Conservation (phyloP, 352 stramenopile species). For the Pythium aphanidermatum region DNA sequence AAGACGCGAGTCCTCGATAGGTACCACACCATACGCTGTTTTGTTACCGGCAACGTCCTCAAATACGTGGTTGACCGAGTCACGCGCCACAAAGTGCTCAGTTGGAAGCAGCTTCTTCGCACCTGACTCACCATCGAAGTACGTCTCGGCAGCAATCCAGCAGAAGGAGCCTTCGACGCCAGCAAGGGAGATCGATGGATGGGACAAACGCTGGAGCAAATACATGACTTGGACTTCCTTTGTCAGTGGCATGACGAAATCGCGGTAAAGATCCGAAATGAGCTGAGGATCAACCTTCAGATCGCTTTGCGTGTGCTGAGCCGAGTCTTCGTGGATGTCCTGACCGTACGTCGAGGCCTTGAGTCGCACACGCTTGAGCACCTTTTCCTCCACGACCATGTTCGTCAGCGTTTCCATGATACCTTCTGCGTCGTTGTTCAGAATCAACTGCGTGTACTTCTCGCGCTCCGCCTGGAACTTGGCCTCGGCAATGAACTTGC, state of each 20-base stretch:
- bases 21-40: slow-evolving; percentile 80
- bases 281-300: slow-evolving; percentile 95
- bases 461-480: slow-evolving; percentile 94
- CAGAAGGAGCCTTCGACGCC: slow-evolving; percentile 69
- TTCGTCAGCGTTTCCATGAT: slow-evolving; percentile 97
- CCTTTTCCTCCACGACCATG: slow-evolving; percentile 89
- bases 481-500: slow-evolving; percentile 97
- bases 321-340: slow-evolving; percentile 59
- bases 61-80: slow-evolving; percentile 77
- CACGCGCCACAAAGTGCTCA: slow-evolving; percentile 44
- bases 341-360: slow-evolving; percentile 97
- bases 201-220: slow-evolving; percentile 75
- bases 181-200: slow-evolving; percentile 68
- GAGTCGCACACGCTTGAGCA: slow-evolving; percentile 89
- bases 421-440: slow-evolving; percentile 89
- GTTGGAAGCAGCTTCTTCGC: slow-evolving; percentile 16
- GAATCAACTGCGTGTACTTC: slow-evolving; percentile 91
- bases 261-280: slow-evolving; percentile 95
- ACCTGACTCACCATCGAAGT: slow-evolving; percentile 44
- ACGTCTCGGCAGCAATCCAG: slow-evolving; percentile 59
- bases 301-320: slow-evolving; percentile 24
- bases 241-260: slow-evolving; percentile 98
- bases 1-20: slow-evolving; percentile 77
- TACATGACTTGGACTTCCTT: slow-evolving; percentile 98
- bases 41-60: slow-evolving; percentile 71